phyloP scores from a whole-genome alignment of 352 stramenopile species.

The Thraustochytrium sp. region DNA sequence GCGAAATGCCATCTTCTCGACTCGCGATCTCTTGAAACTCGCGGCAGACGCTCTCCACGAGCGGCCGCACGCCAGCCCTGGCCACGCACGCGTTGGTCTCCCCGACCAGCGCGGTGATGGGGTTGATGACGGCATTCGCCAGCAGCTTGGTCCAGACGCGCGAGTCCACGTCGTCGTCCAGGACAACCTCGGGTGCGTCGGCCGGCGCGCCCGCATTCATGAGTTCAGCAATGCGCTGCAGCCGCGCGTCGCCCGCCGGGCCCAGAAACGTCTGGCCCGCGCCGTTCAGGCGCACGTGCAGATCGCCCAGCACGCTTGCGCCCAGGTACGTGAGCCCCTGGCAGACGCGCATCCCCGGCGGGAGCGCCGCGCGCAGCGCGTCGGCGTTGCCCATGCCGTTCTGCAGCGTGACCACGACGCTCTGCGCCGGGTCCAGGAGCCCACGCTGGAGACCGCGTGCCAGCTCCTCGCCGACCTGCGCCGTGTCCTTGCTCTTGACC shows the following conservation, averaged over 20 bases:
- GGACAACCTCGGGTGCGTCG: not conserved
- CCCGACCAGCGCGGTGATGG: not conserved
- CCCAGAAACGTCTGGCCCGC: not conserved
- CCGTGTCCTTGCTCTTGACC: constrained; percentile 27
- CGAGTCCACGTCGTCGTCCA: not conserved
- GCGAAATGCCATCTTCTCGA: not conserved
- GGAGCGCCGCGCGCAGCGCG: not conserved
- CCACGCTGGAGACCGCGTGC: not conserved
- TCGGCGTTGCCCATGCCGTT: constrained; percentile 31
- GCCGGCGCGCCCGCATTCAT: not conserved
- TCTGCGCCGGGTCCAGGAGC: not conserved
- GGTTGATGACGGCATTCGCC: constrained; percentile 18
- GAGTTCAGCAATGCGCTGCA: not conserved
- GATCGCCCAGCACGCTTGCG: not conserved
- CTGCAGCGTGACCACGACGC: not conserved
- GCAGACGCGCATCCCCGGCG: not conserved
- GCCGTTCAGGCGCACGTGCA: not conserved
- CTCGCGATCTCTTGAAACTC: not conserved
- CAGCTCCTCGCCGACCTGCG: not conserved
- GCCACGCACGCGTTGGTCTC: not conserved
- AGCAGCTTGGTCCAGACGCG: constrained; percentile 36
- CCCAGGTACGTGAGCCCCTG: constrained; percentile 22
- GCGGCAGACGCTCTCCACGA: not conserved
- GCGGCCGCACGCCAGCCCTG: not conserved
- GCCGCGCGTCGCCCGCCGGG: not conserved